Conservation (phyloP, 106 monocot species). For the Ottelia alismoides region DNA sequence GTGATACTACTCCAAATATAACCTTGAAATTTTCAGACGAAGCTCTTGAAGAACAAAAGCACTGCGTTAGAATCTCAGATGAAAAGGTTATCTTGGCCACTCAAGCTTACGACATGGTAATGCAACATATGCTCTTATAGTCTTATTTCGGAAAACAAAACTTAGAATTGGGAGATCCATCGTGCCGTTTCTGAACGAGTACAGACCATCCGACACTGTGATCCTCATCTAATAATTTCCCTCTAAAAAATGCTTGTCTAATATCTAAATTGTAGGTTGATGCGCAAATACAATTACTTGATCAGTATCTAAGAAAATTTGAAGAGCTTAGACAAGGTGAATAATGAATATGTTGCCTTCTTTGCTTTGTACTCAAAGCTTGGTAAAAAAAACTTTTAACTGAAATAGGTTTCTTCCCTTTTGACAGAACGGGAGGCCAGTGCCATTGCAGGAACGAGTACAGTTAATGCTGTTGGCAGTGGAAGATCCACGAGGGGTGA, state of each 20-base stretch:
- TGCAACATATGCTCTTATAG: too few species aligned
- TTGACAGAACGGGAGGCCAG: conserved; percentile 59
- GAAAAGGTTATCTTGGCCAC: conserved; percentile 83
- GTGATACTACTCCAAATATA: conserved; percentile 35
- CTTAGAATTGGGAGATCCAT: too few species aligned
- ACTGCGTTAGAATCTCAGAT: conserved; percentile 81
- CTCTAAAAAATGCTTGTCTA: too few species aligned
- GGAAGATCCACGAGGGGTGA: conserved; percentile 39
- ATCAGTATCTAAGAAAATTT: conserved; percentile 78
- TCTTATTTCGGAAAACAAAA: too few species aligned
- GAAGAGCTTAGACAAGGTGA: conserved; percentile 67
- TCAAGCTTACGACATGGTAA: conserved; percentile 90
- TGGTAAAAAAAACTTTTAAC: too few species aligned
- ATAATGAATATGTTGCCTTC: too few species aligned
- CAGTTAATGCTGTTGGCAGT: conserved; percentile 18
- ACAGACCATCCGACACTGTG: too few species aligned
- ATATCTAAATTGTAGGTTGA: too few species aligned
- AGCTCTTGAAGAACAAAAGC: conserved; percentile 85
- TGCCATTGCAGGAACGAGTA: conserved; percentile 2
- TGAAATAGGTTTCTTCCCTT: too few species aligned
- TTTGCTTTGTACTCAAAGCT: too few species aligned
- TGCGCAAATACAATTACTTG: conserved; percentile 82
- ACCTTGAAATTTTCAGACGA: conserved; percentile 83
- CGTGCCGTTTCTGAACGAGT: too few species aligned
- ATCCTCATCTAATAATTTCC: too few species aligned